Conservation (phyloP, 768 basidiomycete genomes). For the Lactarius hengduanensis region DNA sequence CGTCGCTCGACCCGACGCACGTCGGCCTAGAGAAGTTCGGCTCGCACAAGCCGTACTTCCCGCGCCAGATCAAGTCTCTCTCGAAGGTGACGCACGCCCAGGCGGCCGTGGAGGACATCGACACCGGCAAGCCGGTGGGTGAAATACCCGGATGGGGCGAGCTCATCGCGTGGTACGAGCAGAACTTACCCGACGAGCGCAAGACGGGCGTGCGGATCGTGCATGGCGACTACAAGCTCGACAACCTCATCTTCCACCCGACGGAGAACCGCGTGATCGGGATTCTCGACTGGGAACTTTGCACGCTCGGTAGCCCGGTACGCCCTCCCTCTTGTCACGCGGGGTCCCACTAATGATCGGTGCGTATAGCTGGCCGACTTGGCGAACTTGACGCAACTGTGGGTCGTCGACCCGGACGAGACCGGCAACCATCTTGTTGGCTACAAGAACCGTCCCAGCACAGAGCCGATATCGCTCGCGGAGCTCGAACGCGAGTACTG, state of each 20-base stretch:
- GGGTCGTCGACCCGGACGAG: slow-evolving; percentile 54
- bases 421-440: slow-evolving; percentile 35
- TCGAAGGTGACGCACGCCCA: slow-evolving; percentile 78
- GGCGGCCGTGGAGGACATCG: slow-evolving; percentile 62
- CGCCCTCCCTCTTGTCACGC: slow-evolving; percentile 31
- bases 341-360: slow-evolving; percentile 2
- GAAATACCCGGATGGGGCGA: slow-evolving; percentile 74
- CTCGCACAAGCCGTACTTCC: slow-evolving; percentile 79
- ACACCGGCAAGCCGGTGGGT: slow-evolving; percentile 58
- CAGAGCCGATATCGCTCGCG: slow-evolving; percentile 63
- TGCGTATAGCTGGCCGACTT: slow-evolving; percentile 75
- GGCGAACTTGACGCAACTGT: slow-evolving; percentile 85
- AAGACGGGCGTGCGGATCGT: slow-evolving; percentile 81
- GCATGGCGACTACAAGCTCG: slow-evolving; percentile 98
- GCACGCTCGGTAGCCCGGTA: slow-evolving; percentile 90
- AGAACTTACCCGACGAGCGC: slow-evolving; percentile 72
- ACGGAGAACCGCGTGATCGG: slow-evolving; percentile 91
- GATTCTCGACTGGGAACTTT: slow-evolving; percentile 96
- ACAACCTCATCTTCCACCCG: slow-evolving; percentile 94
- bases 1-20: slow-evolving; percentile 57
- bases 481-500: slow-evolving; percentile 84
- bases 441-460: slow-evolving; percentile 58
- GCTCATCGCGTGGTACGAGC: slow-evolving; percentile 72
- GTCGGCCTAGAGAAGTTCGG: slow-evolving; percentile 74
- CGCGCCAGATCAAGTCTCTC: slow-evolving; percentile 91